Evolutionary conservation across 305 asterid species (phyloP).

Genomic region (Ilex paraguariensis): DNA sequence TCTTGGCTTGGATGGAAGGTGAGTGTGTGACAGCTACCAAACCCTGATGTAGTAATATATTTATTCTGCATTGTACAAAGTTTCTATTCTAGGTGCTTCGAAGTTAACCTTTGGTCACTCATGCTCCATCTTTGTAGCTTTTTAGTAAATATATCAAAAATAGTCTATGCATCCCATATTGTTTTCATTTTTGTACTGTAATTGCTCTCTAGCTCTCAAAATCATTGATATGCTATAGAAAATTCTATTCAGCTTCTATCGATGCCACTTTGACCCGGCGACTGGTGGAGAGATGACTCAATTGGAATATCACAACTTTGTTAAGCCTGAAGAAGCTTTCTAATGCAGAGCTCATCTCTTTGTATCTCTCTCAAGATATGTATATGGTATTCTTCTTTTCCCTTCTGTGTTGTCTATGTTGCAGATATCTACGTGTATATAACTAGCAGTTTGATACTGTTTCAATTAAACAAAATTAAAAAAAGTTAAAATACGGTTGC

Average conservation of each 20-base stretch:
- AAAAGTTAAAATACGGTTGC: too few species aligned
- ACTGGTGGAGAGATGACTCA: slow-evolving; percentile 84
- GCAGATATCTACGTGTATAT: slow-evolving; percentile 15
- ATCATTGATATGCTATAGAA: slow-evolving; percentile 4
- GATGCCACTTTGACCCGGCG: slow-evolving; percentile 71
- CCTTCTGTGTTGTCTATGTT: too few species aligned
- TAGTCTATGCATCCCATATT: too few species aligned
- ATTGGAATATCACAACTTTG: slow-evolving; percentile 75
- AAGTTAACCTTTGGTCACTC: too few species aligned
- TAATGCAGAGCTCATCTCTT: slow-evolving; percentile 12
- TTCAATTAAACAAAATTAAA: slow-evolving; percentile 3
- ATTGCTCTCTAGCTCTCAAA: neutral
- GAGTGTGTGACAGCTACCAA: slow-evolving; percentile 9
- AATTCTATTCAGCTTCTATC: slow-evolving; percentile 58
- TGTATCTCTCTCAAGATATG: slow-evolving; percentile 25
- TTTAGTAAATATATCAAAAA: too few species aligned
- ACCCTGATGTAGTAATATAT: too few species aligned
- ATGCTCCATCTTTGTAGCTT: too few species aligned
- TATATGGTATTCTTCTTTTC: slow-evolving; percentile 19
- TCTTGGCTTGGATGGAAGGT: slow-evolving; percentile 98
- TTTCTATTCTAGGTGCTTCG: too few species aligned
- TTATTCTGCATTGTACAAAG: too few species aligned
- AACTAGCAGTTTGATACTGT: slow-evolving; percentile 16
- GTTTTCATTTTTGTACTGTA: too few species aligned
- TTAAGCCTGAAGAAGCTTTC: slow-evolving; percentile 63